Evolutionary conservation across 2,329 filamentous ascomycete genomes (phyloP).

Genomic region (Stagonosporopsis cucurbitacearum): DNA sequence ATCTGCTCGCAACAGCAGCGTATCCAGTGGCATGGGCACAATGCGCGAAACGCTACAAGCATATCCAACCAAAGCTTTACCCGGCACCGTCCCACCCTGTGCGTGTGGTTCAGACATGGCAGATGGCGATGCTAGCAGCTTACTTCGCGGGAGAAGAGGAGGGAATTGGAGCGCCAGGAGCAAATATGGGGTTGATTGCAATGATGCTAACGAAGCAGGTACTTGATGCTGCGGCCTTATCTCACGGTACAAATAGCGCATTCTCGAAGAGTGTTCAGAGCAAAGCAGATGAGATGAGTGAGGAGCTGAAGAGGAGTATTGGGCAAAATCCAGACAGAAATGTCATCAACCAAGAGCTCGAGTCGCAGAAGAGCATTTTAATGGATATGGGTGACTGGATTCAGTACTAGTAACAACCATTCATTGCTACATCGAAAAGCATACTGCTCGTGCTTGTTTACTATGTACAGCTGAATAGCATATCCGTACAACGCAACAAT

Average conservation of each 20-base stretch:
- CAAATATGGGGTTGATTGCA: conserved; percentile 53
- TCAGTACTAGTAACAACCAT: conserved; percentile 8
- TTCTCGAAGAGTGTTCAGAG: conserved; percentile 50
- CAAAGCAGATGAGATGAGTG: conserved; percentile 47
- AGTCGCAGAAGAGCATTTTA: conserved; percentile 36
- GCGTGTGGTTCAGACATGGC: conserved; percentile 58
- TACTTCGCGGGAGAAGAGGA: conserved; percentile 38
- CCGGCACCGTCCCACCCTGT: conserved; percentile 59
- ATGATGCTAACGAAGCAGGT: conserved; percentile 54
- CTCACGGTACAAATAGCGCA: conserved; percentile 52
- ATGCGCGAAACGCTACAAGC: conserved; percentile 58
- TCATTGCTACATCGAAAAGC: neutral
- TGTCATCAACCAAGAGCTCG: conserved; percentile 33
- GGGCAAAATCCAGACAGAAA: conserved; percentile 27
- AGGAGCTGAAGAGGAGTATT: conserved; percentile 28
- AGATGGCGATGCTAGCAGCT: conserved; percentile 47
- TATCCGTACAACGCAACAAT: neutral
- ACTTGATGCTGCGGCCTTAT: conserved; percentile 47
- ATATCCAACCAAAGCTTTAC: conserved; percentile 60
- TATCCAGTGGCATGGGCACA: conserved; percentile 60
- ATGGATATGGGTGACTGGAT: conserved; percentile 41
- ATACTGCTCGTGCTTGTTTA: neutral
- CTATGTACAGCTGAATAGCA: neutral
- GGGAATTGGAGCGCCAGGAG: conserved; percentile 35
- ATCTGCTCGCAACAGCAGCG: conserved; percentile 52